These are phyloP conservation scores for Aspergillus costaricaensis DNA, from an alignment of 2,329 filamentous ascomycete genomes.

Conservation along the genomic window DNA sequence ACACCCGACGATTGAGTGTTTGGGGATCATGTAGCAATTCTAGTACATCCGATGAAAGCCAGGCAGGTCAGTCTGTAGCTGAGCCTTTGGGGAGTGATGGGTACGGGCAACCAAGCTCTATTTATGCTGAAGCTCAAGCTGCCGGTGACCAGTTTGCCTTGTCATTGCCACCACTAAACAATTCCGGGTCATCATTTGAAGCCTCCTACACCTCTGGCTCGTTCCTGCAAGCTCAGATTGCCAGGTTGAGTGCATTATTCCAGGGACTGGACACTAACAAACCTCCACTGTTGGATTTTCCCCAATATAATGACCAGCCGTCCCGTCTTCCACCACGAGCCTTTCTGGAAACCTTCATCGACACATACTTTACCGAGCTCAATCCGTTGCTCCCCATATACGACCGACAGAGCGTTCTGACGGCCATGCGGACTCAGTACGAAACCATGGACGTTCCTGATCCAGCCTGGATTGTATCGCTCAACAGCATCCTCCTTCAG, in stretches of 20 bases:
- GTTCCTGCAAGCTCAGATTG: background rate
- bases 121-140: background rate
- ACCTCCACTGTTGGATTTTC: background rate
- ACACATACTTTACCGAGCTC: background rate
- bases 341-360: background rate
- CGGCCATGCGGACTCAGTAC: background rate
- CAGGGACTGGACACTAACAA: background rate
- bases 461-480: background rate
- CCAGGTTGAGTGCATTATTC: background rate
- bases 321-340: background rate
- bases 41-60: background rate
- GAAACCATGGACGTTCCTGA: background rate
- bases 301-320: background rate
- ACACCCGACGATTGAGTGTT: background rate
- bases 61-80: background rate
- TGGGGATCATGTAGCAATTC: background rate
- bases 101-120: background rate
- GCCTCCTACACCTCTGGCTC: background rate
- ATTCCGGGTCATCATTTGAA: background rate
- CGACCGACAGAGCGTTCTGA: background rate
- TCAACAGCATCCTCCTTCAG: background rate
- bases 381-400: background rate
- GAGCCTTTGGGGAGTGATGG: background rate
- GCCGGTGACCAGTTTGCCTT: background rate
- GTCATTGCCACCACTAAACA: background rate